Base-by-base conservation (phyloP, 352 stramenopile species). In the Globisporangium middletonii region DNA sequence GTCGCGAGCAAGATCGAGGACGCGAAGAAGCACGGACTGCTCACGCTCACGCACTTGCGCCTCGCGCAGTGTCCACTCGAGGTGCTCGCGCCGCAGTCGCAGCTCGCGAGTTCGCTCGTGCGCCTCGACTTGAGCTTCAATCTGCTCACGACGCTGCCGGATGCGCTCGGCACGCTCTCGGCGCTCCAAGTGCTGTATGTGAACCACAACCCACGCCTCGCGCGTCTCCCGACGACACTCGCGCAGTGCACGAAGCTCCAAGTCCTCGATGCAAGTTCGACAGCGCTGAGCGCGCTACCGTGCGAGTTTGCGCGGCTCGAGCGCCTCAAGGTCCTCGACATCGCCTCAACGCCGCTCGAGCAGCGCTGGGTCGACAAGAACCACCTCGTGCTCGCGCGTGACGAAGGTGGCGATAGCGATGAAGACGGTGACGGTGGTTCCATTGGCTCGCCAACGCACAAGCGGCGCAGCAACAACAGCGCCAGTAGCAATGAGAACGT, bases 41-140 rank as follows among this genome's bases (percentile, higher is more conserved):
- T 92, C 18, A 72, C 86, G 9, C 71, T 89, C 16, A 65, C 76
- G 27, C 67, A 82, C 41, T 73, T 66, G 23, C 63, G 71, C 27
- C 75, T 93, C 37, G 35, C 43, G 12, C 67, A 44, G 26, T 76
- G 73, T 19, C 79, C 79, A 12, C 46, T 58, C 0, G 74, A 77
- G 51, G 61, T 84, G 43, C 73, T 75, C 28, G 50, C 52, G 45
- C 61, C 50, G 58, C 75, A 46, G 12, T 60, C 53, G 44, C 69
- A 71, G 4, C 65, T 88, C 35, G 55, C 62, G 1, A 26, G 55
- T 0, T 64, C 69, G 19, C 69, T 96, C 5, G 48, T 81, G 33
- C 86, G 86, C 0, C 63, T 96, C 33, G 87, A 97, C 58, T 60
- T 96, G 35, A 89, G 80, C 54, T 81, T 83, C 63, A 97, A 97